Evolutionary conservation across 148 eudicot species (phyloP).

Genomic region (Fagopyrum homotropicum): DNA sequence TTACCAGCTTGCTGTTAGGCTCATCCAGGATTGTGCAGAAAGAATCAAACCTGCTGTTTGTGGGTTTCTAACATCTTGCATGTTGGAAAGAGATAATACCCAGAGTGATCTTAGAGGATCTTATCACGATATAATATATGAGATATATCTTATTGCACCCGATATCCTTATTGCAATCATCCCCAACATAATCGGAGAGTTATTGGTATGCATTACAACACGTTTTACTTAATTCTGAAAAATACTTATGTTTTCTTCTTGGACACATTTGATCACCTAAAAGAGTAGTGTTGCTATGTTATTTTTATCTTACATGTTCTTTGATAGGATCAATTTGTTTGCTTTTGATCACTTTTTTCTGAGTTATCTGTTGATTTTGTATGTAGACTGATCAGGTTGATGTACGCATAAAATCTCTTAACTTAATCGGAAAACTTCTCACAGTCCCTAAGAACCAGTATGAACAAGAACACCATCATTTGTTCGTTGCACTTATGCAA

Average conservation of each 20-base stretch:
- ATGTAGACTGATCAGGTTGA: slow-evolving; percentile 94
- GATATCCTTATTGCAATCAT: slow-evolving; percentile 58
- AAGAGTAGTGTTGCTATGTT: not conserved
- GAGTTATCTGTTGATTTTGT: slow-evolving; percentile 3
- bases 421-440: slow-evolving; percentile 63
- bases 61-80: slow-evolving; percentile 66
- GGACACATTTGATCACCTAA: not conserved
- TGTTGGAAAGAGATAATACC: slow-evolving; percentile 51
- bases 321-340: not conserved
- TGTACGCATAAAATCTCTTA: slow-evolving; percentile 76
- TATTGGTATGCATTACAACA: slow-evolving; percentile 40
- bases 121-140: slow-evolving; percentile 71
- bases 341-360: not conserved
- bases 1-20: slow-evolving; percentile 55
- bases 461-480: slow-evolving; percentile 46
- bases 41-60: slow-evolving; percentile 53
- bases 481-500: slow-evolving; percentile 62
- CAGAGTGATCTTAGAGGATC: slow-evolving; percentile 51
- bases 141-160: slow-evolving; percentile 60
- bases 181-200: slow-evolving; percentile 64
- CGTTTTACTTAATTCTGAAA: not conserved
- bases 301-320: not conserved
- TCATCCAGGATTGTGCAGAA: slow-evolving; percentile 50
- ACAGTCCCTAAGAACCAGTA: slow-evolving; percentile 36
- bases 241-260: not conserved